Evolutionary conservation across 2,329 filamentous ascomycete genomes (phyloP).

Genomic region (Emmonsiellopsis sp.): DNA sequence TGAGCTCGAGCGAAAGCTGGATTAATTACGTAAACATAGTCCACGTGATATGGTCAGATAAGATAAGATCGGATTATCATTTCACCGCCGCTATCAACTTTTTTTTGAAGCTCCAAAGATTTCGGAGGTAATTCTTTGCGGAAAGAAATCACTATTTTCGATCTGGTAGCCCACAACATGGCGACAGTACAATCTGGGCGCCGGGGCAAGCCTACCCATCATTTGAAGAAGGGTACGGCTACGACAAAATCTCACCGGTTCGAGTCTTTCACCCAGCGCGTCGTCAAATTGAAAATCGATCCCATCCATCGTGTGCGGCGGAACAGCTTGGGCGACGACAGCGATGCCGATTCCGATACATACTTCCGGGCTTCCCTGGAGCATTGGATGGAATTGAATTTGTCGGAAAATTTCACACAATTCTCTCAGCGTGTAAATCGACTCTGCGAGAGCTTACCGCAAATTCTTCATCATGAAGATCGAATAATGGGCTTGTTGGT

Average conservation of each 20-base stretch:
- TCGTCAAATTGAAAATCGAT: conserved; percentile 86
- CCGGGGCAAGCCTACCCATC: conserved; percentile 60
- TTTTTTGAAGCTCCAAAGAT: conserved; percentile 15
- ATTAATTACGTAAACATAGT: background rate
- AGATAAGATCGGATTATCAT: conserved; percentile 4
- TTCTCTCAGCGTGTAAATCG: conserved; percentile 69
- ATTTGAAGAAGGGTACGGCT: conserved; percentile 56
- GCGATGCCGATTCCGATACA: conserved; percentile 66
- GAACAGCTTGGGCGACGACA: conserved; percentile 68
- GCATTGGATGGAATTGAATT: conserved; percentile 86
- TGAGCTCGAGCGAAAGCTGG: background rate
- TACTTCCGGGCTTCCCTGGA: conserved; percentile 76
- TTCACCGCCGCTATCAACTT: background rate
- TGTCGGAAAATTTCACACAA: conserved; percentile 67
- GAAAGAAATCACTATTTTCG: background rate
- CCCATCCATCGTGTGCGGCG: conserved; percentile 82
- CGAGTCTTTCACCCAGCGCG: conserved; percentile 83
- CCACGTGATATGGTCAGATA: background rate
- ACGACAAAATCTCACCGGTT: conserved; percentile 80
- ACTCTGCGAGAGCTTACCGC: conserved; percentile 79
- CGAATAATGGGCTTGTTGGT: conserved; percentile 71
- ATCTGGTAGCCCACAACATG: conserved; percentile 25
- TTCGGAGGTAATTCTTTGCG: background rate
- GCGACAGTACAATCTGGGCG: conserved; percentile 51
- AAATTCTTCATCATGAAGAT: conserved; percentile 84